Percentiles rank a stretch among this genome's conserved stretches.
phyloP scores from a whole-genome alignment of 495 filamentous ascomycete species.

The Neurospora cerealis region DNA sequence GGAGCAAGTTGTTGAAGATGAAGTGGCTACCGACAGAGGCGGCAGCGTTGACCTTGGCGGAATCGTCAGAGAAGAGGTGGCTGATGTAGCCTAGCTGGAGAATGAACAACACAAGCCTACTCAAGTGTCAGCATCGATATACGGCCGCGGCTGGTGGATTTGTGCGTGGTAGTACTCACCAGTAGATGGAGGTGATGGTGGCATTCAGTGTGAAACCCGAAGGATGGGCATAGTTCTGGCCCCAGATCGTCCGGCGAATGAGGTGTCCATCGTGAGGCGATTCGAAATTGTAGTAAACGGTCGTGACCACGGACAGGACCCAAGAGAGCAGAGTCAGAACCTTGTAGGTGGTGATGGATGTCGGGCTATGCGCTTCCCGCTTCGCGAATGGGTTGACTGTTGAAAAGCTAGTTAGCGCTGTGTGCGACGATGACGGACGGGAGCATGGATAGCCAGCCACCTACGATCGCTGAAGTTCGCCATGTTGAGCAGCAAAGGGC shows the following conservation, averaged over 20 bases:
- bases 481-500: not conserved
- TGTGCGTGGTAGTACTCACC: conserved; percentile 35
- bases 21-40: conserved; percentile 74
- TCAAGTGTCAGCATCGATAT: not conserved
- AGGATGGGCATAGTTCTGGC: conserved; percentile 49
- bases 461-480: conserved; percentile 4
- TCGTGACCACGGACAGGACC: conserved; percentile 55
- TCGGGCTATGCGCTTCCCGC: conserved; percentile 47
- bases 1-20: conserved; percentile 72
- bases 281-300: conserved; percentile 59
- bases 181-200: conserved; percentile 65
- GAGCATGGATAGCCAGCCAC: not conserved
- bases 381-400: conserved; percentile 58
- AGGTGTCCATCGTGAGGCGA: conserved; percentile 50
- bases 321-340: conserved; percentile 61
- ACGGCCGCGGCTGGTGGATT: not conserved
- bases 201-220: conserved; percentile 71
- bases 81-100: conserved; percentile 66
- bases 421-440: not conserved
- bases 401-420: not conserved
- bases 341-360: conserved; percentile 47
- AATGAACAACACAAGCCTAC: conserved; percentile 63
- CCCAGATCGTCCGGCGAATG: conserved; percentile 51
- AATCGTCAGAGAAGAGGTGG: conserved; percentile 60
- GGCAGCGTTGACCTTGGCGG: conserved; percentile 51